Conservation (phyloP, 2,329 filamentous ascomycete species). For the Neopestalotiopsis sp. region DNA sequence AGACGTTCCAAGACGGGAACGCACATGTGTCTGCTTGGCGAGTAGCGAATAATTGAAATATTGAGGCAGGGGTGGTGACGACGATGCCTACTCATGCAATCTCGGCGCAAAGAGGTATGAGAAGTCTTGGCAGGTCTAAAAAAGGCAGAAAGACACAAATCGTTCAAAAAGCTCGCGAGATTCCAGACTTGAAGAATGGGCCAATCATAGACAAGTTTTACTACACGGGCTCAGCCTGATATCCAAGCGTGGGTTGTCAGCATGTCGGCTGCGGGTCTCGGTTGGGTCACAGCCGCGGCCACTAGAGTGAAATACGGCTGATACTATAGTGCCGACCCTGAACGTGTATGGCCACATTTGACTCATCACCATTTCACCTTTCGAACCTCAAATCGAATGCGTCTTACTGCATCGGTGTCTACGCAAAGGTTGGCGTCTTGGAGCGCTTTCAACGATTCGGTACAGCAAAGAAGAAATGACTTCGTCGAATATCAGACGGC, state of each 20-base stretch:
- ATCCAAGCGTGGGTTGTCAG: background rate
- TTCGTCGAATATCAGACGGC: background rate
- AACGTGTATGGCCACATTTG: background rate
- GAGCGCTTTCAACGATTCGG: background rate
- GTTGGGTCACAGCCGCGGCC: background rate
- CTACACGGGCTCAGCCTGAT: conserved; percentile 10
- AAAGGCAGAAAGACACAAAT: background rate
- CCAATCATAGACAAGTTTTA: conserved; percentile 3
- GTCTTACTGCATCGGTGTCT: background rate
- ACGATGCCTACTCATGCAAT: background rate
- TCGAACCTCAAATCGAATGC: background rate
- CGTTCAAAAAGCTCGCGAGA: background rate
- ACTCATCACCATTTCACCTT: background rate
- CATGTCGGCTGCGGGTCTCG: background rate
- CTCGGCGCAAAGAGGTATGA: background rate
- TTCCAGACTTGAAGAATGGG: background rate
- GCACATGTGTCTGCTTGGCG: conserved; percentile 4
- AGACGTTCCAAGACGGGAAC: conserved; percentile 10
- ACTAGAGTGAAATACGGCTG: background rate
- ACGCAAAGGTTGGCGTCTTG: background rate
- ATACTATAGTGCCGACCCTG: background rate
- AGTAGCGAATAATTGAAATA: background rate
- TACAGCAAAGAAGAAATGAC: background rate
- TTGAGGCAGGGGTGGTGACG: background rate
- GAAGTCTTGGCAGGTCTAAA: background rate